Evolutionary conservation across 306 rosid species (phyloP).

Genomic region (Luffa acutangula): DNA sequence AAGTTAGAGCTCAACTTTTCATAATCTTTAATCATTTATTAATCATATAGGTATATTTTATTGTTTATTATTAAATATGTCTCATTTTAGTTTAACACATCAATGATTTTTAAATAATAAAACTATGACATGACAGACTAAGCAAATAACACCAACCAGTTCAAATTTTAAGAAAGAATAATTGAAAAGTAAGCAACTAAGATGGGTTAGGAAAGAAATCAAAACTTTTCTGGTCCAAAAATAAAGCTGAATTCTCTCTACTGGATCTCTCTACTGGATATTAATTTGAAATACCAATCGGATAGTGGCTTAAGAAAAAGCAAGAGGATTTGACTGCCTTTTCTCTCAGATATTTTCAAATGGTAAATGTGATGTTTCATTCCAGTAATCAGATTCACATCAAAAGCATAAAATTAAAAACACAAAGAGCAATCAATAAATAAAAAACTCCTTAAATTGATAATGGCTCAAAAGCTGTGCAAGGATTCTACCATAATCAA

Average conservation of each 20-base stretch:
- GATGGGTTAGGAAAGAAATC: not conserved
- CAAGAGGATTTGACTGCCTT: not conserved
- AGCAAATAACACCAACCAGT: not conserved
- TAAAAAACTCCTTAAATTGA: not conserved
- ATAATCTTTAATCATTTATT: not conserved
- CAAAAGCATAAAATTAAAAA: not conserved
- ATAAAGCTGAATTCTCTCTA: not conserved
- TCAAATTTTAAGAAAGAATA: not conserved
- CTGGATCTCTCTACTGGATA: not conserved
- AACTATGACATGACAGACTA: not conserved
- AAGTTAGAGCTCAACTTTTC: not conserved
- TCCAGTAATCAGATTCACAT: slow-evolving; percentile 1
- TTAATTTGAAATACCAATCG: not conserved
- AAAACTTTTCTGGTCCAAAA: not conserved
- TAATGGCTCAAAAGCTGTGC: slow-evolving; percentile 8
- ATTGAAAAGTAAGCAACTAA: not conserved
- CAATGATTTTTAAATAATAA: not conserved
- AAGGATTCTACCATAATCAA: not conserved
- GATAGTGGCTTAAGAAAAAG: not conserved
- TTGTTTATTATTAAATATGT: not conserved
- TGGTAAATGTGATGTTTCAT: not conserved
- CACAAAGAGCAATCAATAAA: not conserved
- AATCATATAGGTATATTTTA: not conserved
- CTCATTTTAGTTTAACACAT: not conserved
- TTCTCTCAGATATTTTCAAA: not conserved